Evolutionary conservation across 495 filamentous ascomycete species (phyloP).

Genomic region (Venustampulla echinocandica): DNA sequence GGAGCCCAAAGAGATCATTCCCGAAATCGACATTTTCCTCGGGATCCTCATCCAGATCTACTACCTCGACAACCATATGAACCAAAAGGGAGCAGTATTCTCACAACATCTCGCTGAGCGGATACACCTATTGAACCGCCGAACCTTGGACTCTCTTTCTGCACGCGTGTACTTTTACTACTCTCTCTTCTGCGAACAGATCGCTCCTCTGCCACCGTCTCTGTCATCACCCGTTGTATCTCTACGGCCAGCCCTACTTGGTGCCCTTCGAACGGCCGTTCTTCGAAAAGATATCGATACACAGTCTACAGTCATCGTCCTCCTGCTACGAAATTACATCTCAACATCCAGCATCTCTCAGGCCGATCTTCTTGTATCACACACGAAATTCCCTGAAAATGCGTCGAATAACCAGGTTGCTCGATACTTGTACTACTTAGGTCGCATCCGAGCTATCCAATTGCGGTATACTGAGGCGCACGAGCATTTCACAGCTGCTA

Average conservation of each 20-base stretch:
- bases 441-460: slow-evolving; percentile 92
- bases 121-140: slow-evolving; percentile 81
- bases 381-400: slow-evolving; percentile 86
- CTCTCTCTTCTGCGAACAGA: slow-evolving; percentile 84
- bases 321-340: slow-evolving; percentile 93
- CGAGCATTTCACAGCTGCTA: slow-evolving; percentile 82
- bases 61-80: slow-evolving; percentile 73
- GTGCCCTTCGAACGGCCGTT: slow-evolving; percentile 85
- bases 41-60: slow-evolving; percentile 84
- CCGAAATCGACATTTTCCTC: slow-evolving; percentile 88
- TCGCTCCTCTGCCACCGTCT: slow-evolving; percentile 77
- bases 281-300: slow-evolving; percentile 93
- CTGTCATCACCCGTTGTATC: slow-evolving; percentile 72
- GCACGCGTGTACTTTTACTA: slow-evolving; percentile 98
- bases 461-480: slow-evolving; percentile 96
- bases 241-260: slow-evolving; percentile 78
- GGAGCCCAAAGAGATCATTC: slow-evolving; percentile 65
- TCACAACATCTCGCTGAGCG: slow-evolving; percentile 71
- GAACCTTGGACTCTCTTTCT: slow-evolving; percentile 86
- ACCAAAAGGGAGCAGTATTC: slow-evolving; percentile 72
- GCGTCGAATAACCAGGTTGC: slow-evolving; percentile 98
- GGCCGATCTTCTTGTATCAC: slow-evolving; percentile 88
- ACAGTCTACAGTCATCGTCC: slow-evolving; percentile 87
- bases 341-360: slow-evolving; percentile 94
- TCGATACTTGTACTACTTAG: slow-evolving; percentile 90